Percentiles rank a stretch among this genome's conserved stretches.
These are phyloP conservation scores for Colletotrichum eleusines DNA, from an alignment of 2,329 filamentous ascomycete genomes.

Conservation along the genomic window DNA sequence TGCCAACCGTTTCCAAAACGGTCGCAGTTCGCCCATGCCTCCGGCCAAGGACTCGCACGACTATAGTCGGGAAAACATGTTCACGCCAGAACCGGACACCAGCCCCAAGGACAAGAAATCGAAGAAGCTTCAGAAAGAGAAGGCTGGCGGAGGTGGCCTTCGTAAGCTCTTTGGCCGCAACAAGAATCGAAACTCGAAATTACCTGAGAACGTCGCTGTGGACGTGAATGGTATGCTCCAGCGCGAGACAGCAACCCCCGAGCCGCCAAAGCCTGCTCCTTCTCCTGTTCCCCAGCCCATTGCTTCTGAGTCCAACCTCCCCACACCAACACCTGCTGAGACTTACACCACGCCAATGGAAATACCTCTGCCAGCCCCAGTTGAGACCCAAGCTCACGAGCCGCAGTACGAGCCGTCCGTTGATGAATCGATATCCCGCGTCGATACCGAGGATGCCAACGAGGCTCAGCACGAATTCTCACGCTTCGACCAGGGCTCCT, in stretches of 20 bases:
- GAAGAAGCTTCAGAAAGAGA: slow-evolving; percentile 69
- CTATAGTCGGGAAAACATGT: slow-evolving; percentile 52
- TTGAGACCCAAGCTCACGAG: slow-evolving; percentile 45
- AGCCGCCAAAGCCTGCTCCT: slow-evolving; percentile 44
- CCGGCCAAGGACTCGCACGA: slow-evolving; percentile 53
- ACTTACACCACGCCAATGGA: slow-evolving; percentile 40
- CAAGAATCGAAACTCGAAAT: slow-evolving; percentile 70
- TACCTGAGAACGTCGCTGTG: slow-evolving; percentile 64
- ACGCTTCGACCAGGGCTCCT: slow-evolving; percentile 88
- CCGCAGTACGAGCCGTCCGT: slow-evolving; percentile 59
- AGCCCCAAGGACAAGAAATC: slow-evolving; percentile 61
- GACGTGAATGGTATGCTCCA: slow-evolving; percentile 66
- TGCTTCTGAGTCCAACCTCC: slow-evolving; percentile 40
- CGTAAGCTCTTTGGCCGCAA: slow-evolving; percentile 75
- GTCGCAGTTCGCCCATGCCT: slow-evolving; percentile 55
- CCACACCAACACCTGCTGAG: slow-evolving; percentile 41
- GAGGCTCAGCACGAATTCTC: slow-evolving; percentile 72
- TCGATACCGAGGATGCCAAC: slow-evolving; percentile 69
- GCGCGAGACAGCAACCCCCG: slow-evolving; percentile 48
- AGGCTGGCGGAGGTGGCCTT: slow-evolving; percentile 61
- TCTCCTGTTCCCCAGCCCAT: slow-evolving; percentile 42
- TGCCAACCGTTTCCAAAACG: slow-evolving; percentile 50
- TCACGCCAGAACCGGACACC: slow-evolving; percentile 54
- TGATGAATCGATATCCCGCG: slow-evolving; percentile 66
- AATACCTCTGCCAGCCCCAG: slow-evolving; percentile 36